Base-by-base conservation (phyloP, 1,139 yeast genomes). In the Petasospora rhodanensis region DNA sequence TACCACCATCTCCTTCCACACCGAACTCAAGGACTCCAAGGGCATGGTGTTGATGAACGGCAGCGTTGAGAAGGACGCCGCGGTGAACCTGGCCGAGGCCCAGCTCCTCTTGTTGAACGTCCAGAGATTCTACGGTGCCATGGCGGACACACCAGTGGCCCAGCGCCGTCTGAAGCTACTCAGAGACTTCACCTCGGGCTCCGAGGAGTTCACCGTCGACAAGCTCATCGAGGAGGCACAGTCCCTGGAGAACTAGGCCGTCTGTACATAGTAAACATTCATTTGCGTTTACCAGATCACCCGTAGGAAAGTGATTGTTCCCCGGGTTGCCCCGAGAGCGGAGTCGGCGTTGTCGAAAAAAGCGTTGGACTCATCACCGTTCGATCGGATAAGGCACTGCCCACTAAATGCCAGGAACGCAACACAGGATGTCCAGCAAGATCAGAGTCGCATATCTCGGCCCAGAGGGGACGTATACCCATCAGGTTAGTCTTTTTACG, bases 401-500 rank as follows among this genome's bases (percentile, higher is more conserved):
- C n/a, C n/a, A n/a, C n/a, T n/a, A n/a, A n/a, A n/a, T n/a, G n/a
- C n/a, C n/a, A n/a, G n/a, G 15, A 14, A 23, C n/a, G 16, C 19
- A 18, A 18, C n/a, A n/a, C n/a, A n/a, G n/a, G n/a, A n/a, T n/a
- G n/a, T n/a, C n/a, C n/a, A n/a, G n/a, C n/a, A n/a, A n/a, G 29
- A 27, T 37, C 14, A 61, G 52, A 38, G 80, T 84, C 7, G 86
- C 86, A 6, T 89, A 73, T 51, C 58, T 89, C 32, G 97, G 97
- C 0, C 97, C 97, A 0, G 66, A 66, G 33, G 96, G 96, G 2
- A 87, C 96, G 1, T 89, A 86, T 56, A 82, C 96, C 3, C 95
- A 87, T 48, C 93, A 85, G 58, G 89, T 77, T 64, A 27, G 81
- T 64, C 6, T 16, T 11, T 10, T 18, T 6, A 12, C n/a, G n/a